A percentile compares a stretch with the other conserved stretches of the same genome.
phyloP scores from a whole-genome alignment of 805 yeast genomes.

The Candida chauliodis region DNA sequence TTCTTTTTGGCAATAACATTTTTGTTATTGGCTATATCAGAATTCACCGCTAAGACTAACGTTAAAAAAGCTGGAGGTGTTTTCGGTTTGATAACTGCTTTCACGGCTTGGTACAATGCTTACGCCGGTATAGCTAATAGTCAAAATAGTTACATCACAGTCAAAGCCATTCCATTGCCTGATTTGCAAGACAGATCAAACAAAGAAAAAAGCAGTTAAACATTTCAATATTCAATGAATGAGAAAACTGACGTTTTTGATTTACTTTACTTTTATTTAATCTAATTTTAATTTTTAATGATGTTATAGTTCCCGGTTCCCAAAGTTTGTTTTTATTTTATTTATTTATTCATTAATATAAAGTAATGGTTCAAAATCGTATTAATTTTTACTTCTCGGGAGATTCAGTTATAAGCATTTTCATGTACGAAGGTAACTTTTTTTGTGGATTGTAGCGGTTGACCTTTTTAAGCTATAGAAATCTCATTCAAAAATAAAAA shows the following conservation, averaged over 20 bases:
- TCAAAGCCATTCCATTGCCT: conserved; percentile 46
- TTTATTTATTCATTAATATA: conserved; percentile 1
- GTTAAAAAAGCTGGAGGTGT: conserved; percentile 42
- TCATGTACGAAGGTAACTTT: no score
- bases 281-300: background rate
- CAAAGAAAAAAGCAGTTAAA: conserved; percentile 8
- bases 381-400: no score
- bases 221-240: background rate
- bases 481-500: no score
- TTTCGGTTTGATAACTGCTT: conserved; percentile 40
- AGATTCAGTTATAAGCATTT: no score
- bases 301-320: conserved; percentile 6
- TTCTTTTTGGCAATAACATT: conserved; percentile 40
- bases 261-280: background rate
- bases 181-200: conserved; percentile 14
- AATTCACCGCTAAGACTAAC: conserved; percentile 26
- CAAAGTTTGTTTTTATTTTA: background rate
- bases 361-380: conserved; percentile 6
- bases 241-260: background rate
- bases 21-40: conserved; percentile 37
- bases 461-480: no score
- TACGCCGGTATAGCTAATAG: conserved; percentile 50
- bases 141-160: conserved; percentile 58
- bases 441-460: no score
- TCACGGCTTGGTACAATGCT: conserved; percentile 44